A percentile compares a stretch with the other conserved stretches of the same genome.
phyloP scores from a whole-genome alignment of 78 protist species.

The Paratrimastix pyriformis region DNA sequence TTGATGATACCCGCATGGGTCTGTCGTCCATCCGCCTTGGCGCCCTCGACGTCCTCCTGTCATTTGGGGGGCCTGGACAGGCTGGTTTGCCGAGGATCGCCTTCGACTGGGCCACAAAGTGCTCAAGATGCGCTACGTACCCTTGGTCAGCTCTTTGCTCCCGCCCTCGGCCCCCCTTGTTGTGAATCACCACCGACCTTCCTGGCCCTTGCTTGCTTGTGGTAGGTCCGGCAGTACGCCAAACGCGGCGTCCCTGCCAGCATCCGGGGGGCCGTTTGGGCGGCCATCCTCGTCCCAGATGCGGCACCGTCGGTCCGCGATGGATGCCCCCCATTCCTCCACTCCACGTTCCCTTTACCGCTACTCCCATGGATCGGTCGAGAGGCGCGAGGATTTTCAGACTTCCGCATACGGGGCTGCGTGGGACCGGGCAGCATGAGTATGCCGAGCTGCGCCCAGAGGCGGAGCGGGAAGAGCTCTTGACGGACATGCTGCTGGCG shows the following conservation, averaged over 20 bases:
- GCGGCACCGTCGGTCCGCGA: not conserved
- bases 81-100: not conserved
- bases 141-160: too few species aligned
- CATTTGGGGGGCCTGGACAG: too few species aligned
- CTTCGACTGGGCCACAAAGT: not conserved
- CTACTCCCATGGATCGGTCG: not conserved
- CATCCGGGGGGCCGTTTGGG: not conserved
- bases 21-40: too few species aligned
- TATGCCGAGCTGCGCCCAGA: conserved; percentile 12
- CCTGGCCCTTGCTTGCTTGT: not conserved
- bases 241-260: not conserved
- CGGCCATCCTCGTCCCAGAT: not conserved
- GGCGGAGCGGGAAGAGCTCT: not conserved
- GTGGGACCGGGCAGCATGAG: too few species aligned
- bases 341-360: not conserved
- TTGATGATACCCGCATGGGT: too few species aligned
- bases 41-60: too few species aligned
- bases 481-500: not conserved
- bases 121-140: too few species aligned
- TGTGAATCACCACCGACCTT: not conserved
- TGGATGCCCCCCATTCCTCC: not conserved
- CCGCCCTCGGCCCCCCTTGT: too few species aligned
- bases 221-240: not conserved
- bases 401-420: too few species aligned
- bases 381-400: conserved; percentile 12